A percentile compares a stretch with the other conserved stretches of the same genome.
Conservation (phyloP, 305 asterid genomes). For the Ajuga reptans region DNA sequence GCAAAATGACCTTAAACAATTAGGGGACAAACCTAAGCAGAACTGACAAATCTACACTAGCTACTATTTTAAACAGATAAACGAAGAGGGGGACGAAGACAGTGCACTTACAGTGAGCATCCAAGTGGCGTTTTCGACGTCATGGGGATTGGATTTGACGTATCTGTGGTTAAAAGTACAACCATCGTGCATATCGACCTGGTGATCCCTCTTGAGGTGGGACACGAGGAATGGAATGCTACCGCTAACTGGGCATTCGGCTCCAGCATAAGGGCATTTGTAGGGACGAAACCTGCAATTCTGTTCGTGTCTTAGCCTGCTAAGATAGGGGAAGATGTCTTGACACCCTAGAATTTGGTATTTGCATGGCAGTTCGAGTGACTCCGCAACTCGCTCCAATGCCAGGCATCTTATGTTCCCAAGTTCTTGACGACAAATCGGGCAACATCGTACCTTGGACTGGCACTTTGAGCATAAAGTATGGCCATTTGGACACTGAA, state of each 20-base stretch:
- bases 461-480: conserved; percentile 75
- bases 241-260: conserved; percentile 64
- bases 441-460: conserved; percentile 54
- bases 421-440: conserved; percentile 69
- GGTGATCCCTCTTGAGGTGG: conserved; percentile 77
- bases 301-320: conserved; percentile 60
- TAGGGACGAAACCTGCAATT: conserved; percentile 61
- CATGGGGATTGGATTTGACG: conserved; percentile 68
- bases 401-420: conserved; percentile 88
- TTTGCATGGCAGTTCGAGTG: conserved; percentile 72
- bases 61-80: not conserved
- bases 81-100: not conserved
- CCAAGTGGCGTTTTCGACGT: conserved; percentile 77
- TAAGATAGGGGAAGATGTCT: conserved; percentile 56
- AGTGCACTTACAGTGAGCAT: conserved; percentile 65
- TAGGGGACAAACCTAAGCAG: no score
- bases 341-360: conserved; percentile 59
- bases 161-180: conserved; percentile 80
- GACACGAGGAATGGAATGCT: conserved; percentile 54
- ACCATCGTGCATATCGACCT: conserved; percentile 73
- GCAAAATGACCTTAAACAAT: no score
- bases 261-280: conserved; percentile 76
- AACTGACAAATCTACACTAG: not conserved
- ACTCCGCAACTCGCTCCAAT: conserved; percentile 71
- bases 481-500: conserved; percentile 85